phyloP scores from a whole-genome alignment of 1,284 basidiomycete species.

The Ganoderma resinaceum region DNA sequence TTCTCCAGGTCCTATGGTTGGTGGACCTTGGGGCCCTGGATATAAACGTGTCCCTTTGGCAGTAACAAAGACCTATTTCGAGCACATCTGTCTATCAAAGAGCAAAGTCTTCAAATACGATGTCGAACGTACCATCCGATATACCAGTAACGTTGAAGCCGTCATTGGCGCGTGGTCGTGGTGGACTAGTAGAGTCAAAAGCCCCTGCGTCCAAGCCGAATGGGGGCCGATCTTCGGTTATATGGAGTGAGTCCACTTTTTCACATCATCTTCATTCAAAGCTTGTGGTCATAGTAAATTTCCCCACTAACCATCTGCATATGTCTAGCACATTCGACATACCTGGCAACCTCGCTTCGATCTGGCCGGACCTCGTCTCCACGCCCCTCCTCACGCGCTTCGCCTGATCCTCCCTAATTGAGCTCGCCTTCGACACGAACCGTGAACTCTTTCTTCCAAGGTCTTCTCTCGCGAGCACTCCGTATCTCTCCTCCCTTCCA shows the following conservation, averaged over 20 bases:
- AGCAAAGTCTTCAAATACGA: not conserved
- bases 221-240: slow-evolving; percentile 41
- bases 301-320: not conserved
- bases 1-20: slow-evolving; percentile 46
- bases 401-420: slow-evolving; percentile 67
- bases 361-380: slow-evolving; percentile 51
- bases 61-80: slow-evolving; percentile 48
- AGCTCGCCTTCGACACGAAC: slow-evolving; percentile 51
- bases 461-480: slow-evolving; percentile 15
- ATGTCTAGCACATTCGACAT: slow-evolving; percentile 58
- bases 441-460: slow-evolving; percentile 41
- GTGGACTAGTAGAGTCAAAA: slow-evolving; percentile 9
- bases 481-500: slow-evolving; percentile 15
- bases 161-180: slow-evolving; percentile 8
- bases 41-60: not conserved
- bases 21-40: slow-evolving; percentile 40
- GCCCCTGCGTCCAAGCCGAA: slow-evolving; percentile 26
- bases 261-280: not conserved
- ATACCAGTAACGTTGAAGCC: not conserved
- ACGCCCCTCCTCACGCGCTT: slow-evolving; percentile 62
- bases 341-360: slow-evolving; percentile 47
- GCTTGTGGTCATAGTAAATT: not conserved
- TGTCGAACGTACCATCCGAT: not conserved
- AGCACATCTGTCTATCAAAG: slow-evolving; percentile 2
- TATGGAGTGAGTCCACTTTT: slow-evolving; percentile 14